phyloP scores from a whole-genome alignment of 371 early-diverging fungal genomes.

The Haplosporangium sp. region DNA sequence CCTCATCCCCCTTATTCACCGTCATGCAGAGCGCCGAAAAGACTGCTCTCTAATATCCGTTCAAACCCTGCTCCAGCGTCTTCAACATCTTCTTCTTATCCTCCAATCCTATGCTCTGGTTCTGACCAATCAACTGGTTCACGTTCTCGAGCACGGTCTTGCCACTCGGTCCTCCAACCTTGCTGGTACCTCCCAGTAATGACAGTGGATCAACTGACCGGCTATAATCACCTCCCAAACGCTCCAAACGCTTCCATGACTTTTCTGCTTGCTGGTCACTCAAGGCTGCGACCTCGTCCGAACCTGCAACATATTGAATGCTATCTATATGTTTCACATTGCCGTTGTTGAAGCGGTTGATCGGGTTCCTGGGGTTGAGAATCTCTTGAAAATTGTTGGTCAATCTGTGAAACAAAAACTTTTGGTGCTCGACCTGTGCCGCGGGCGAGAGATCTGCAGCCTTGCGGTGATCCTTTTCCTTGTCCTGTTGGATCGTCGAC shows the following conservation, averaged over 20 bases:
- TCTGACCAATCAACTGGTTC: slow-evolving; percentile 38
- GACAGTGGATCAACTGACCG: slow-evolving; percentile 23
- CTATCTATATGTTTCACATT: slow-evolving; percentile 17
- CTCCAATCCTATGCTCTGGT: slow-evolving; percentile 52
- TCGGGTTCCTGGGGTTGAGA: slow-evolving; percentile 37
- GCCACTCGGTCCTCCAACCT: slow-evolving; percentile 9
- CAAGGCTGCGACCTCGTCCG: slow-evolving; percentile 15
- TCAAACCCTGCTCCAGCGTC: slow-evolving; percentile 38
- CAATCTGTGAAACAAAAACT: slow-evolving; percentile 15
- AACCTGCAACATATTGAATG: slow-evolving; percentile 35
- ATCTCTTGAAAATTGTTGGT: slow-evolving; percentile 44
- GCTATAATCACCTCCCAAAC: slow-evolving; percentile 48
- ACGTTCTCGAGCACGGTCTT: slow-evolving; percentile 15
- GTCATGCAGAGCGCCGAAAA: slow-evolving; percentile 6
- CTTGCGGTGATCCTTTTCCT: slow-evolving; percentile 44
- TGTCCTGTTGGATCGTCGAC: slow-evolving; percentile 9
- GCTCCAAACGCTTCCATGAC: slow-evolving; percentile 55
- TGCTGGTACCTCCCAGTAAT: slow-evolving; percentile 13
- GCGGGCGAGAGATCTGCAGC: slow-evolving; percentile 27
- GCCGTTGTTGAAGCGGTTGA: slow-evolving; percentile 52
- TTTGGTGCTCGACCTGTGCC: slow-evolving; percentile 26
- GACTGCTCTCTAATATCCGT: slow-evolving; percentile 14
- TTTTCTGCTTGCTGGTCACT: slow-evolving; percentile 31
- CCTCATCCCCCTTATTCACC: background rate
- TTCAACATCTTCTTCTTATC: slow-evolving; percentile 53